Conservation (phyloP, 257 asterid genomes). For the Nicotiana knightiana region DNA sequence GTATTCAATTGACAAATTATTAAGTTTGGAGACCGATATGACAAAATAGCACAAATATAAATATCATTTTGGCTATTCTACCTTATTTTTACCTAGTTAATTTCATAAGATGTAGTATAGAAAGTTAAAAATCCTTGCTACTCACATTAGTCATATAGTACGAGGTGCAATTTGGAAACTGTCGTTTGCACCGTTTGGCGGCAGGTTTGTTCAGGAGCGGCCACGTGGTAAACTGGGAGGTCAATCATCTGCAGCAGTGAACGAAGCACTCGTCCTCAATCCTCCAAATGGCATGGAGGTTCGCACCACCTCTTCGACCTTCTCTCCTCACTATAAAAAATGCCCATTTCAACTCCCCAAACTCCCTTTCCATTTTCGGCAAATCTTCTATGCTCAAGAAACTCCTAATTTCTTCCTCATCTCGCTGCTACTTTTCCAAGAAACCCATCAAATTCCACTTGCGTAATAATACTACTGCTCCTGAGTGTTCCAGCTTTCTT, state of each 20-base stretch:
- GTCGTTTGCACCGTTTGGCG: background rate
- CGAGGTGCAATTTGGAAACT: background rate
- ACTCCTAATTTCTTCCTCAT: conserved; percentile 25
- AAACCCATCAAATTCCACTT: conserved; percentile 12
- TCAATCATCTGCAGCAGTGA: background rate
- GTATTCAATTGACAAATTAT: too few species aligned
- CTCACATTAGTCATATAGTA: too few species aligned
- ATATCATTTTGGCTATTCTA: too few species aligned
- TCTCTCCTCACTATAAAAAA: background rate
- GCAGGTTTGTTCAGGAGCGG: background rate
- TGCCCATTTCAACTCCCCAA: background rate
- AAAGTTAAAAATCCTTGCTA: too few species aligned
- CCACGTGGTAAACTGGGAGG: conserved; percentile 15
- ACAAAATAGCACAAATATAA: too few species aligned
- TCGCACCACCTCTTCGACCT: conserved; percentile 8
- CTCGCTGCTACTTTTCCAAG: conserved; percentile 18
- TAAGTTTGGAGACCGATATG: too few species aligned
- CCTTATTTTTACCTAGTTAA: too few species aligned
- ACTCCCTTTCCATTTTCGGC: background rate
- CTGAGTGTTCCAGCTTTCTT: background rate
- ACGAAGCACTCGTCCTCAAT: background rate
- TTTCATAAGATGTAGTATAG: too few species aligned
- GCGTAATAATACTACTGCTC: background rate
- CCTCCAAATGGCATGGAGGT: conserved; percentile 19
- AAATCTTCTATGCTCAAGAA: conserved; percentile 39